A percentile compares a stretch with the other conserved stretches of the same genome.
Evolutionary conservation across 495 filamentous ascomycete genomes (phyloP).

Genomic region (Cercophora sp.): DNA sequence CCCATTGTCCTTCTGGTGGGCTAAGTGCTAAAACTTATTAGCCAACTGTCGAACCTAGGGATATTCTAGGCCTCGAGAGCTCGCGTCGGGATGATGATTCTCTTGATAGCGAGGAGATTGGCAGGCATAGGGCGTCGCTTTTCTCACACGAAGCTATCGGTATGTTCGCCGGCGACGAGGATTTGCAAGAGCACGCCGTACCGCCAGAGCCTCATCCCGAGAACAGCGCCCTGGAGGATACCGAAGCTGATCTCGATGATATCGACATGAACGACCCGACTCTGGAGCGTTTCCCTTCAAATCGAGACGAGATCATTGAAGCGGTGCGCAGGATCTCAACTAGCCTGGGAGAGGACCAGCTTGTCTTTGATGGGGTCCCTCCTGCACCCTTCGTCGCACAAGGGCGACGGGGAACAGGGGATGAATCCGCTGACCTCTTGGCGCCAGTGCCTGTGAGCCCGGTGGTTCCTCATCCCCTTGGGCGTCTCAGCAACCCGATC

Average conservation of each 20-base stretch:
- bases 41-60: too few relatives aligned
- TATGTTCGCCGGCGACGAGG: constrained; percentile 21
- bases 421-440: constrained; percentile 20
- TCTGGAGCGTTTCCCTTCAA: constrained; percentile 48
- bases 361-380: constrained; percentile 32
- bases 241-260: too few relatives aligned
- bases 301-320: constrained; percentile 43
- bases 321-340: constrained; percentile 42
- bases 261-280: constrained; percentile 48
- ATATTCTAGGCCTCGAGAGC: too few relatives aligned
- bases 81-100: constrained; percentile 1
- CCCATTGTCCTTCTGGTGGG: too few relatives aligned
- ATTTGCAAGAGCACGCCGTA: neutral
- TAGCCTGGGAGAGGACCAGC: constrained; percentile 43
- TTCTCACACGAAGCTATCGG: constrained; percentile 46
- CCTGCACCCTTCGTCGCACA: constrained; percentile 32
- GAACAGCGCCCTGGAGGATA: too few relatives aligned
- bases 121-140: constrained; percentile 33
- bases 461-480: constrained; percentile 7
- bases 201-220: too few relatives aligned
- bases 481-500: constrained; percentile 16
- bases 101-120: constrained; percentile 15
- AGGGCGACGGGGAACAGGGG: constrained; percentile 21
- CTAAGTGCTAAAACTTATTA: too few relatives aligned
- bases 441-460: constrained; percentile 12